These are phyloP conservation scores for Pterocarpus macrocarpus DNA, from an alignment of 306 rosid genomes.

Conservation along the genomic window DNA sequence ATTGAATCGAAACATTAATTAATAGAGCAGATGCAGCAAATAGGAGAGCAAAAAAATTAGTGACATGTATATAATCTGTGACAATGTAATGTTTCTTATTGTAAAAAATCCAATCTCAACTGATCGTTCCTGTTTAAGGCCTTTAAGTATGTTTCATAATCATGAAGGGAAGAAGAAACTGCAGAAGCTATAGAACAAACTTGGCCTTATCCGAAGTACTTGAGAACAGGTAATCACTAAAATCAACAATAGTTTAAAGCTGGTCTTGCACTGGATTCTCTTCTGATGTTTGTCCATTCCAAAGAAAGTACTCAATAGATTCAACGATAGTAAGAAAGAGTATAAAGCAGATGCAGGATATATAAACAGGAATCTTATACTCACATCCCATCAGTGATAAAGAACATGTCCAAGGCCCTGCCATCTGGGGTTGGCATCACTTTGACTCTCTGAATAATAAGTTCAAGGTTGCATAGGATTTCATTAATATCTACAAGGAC, in stretches of 20 bases:
- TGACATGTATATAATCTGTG: neutral
- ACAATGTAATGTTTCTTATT: neutral
- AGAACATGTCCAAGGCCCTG: conserved; percentile 80
- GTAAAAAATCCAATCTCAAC: neutral
- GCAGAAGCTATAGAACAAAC: neutral
- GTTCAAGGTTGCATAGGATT: conserved; percentile 82
- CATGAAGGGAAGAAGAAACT: neutral
- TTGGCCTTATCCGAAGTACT: neutral
- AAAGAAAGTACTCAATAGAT: conserved; percentile 6
- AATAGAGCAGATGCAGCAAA: conserved; percentile 8
- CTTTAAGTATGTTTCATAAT: neutral
- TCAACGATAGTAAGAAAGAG: conserved; percentile 10
- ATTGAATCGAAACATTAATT: conserved; percentile 18
- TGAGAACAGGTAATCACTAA: neutral
- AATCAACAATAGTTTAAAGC: neutral
- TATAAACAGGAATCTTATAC: conserved; percentile 49
- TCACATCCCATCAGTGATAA: conserved; percentile 84
- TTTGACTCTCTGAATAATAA: conserved; percentile 78
- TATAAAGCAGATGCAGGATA: conserved; percentile 35
- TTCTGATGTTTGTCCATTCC: neutral
- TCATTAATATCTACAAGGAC: conserved; percentile 70
- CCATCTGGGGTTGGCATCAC: conserved; percentile 96
- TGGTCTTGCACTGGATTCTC: neutral
- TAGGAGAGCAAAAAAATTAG: neutral
- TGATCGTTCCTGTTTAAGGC: conserved; percentile 2